Base-by-base conservation (phyloP, 2,329 filamentous ascomycete genomes). In the Fusarium neocosmosporiellum region DNA sequence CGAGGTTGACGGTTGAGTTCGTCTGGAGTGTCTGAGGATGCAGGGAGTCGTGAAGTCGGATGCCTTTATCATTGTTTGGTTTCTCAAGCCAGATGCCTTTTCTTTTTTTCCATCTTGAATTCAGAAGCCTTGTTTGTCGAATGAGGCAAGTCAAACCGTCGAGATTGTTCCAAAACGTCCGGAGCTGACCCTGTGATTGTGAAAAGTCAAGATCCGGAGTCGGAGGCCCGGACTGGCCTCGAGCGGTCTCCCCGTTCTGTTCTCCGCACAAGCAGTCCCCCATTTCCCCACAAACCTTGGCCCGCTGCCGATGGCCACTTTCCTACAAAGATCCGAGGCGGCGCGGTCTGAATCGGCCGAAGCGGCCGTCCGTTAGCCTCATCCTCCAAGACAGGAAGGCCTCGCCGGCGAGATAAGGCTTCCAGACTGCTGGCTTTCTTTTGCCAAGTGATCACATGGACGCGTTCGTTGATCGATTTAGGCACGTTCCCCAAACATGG, bases 301-400 rank as follows among this genome's bases (percentile, higher is more conserved):
- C 43, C 33, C n/a, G 33, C 18, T 24, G 18, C 59, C 34, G 59
- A 29, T 41, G 16, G 29, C 39, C 67, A 68, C 59, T 18, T 63
- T 9, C 41, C 48, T 39, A 22, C n/a, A 20, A 9, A 36, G 9
- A 34, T 11, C 41, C 14, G 16, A 41, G 29, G 20, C 58, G 14
- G 33, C 27, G 36, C 29, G 27, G 24, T 31, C 48, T 39, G 18
- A 36, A 31, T 54, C 29, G 50, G 66, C 34, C 48, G 46, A 59
- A 62, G 18, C 33, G 18, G 24, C 22, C 39, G 22, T 27, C 39
- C 36, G 18, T 29, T 20, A 29, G n/a, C 43, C 24, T 18, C 18
- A 27, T n/a, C 37, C 55, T 58, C 48, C 64, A 27, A 59, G 55
- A 69, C 37, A 64, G 69, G 71, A 61, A 74, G 63, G 71, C 62